These are phyloP conservation scores for Apiospora marii DNA, from an alignment of 2,329 filamentous ascomycete species.

Conservation along the genomic window DNA sequence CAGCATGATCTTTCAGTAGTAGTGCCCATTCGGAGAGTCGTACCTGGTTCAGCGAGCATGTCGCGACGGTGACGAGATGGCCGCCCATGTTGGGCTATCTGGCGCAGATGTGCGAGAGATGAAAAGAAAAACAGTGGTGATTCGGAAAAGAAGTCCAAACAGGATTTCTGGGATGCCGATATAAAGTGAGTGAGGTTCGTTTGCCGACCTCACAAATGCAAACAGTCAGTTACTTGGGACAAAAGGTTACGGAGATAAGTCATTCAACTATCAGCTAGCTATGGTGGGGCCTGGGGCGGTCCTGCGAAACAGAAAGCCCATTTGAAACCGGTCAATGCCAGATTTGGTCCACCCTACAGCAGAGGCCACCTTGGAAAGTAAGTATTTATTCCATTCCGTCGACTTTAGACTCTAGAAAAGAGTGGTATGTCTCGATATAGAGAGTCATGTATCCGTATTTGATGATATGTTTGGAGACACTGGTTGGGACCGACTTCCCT, in stretches of 20 bases:
- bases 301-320: background rate
- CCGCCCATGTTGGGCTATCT: slow-evolving; percentile 31
- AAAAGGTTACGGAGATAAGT: background rate
- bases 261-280: background rate
- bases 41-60: slow-evolving; percentile 46
- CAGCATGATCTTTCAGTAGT: slow-evolving; percentile 43
- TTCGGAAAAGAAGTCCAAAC: background rate
- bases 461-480: too few relatives aligned
- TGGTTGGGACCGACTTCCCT: background rate
- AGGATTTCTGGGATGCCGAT: background rate
- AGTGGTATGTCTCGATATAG: too few relatives aligned
- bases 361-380: background rate
- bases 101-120: background rate
- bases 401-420: too few relatives aligned
- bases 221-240: background rate
- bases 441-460: too few relatives aligned
- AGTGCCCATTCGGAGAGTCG: slow-evolving; percentile 47
- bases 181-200: background rate
- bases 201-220: background rate
- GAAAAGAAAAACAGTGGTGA: background rate
- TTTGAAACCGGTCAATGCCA: background rate
- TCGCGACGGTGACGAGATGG: slow-evolving; percentile 45
- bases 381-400: too few relatives aligned
- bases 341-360: background rate
- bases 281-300: background rate